These are phyloP conservation scores for Lyophyllum semitale DNA, from an alignment of 768 basidiomycete species.

Conservation along the genomic window DNA sequence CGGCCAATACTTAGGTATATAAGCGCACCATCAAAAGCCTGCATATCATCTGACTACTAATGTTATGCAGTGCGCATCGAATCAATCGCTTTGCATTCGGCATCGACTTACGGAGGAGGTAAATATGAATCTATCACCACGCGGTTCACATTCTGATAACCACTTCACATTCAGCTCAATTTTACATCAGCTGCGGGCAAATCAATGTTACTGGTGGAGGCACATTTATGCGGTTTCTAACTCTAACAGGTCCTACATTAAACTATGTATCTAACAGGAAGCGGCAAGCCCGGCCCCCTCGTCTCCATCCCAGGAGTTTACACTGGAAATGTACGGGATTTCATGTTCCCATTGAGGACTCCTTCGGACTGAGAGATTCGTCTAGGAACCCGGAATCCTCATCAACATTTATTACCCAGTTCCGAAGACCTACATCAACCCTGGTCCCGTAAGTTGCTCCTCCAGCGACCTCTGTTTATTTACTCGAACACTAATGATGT, in stretches of 20 bases:
- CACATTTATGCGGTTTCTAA: not conserved
- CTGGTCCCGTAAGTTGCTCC: slow-evolving; percentile 28
- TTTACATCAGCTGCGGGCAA: slow-evolving; percentile 39
- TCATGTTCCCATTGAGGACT: not conserved
- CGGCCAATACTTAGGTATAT: slow-evolving; percentile 33
- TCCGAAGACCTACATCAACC: slow-evolving; percentile 24
- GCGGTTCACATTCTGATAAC: not conserved
- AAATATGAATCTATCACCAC: slow-evolving; percentile 9
- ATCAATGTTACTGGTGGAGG: slow-evolving; percentile 43
- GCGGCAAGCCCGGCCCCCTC: slow-evolving; percentile 24
- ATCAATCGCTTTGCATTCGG: slow-evolving; percentile 40
- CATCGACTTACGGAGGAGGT: slow-evolving; percentile 36
- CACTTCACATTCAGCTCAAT: slow-evolving; percentile 23
- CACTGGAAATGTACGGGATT: slow-evolving; percentile 21
- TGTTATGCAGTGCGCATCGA: slow-evolving; percentile 32
- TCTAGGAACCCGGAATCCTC: slow-evolving; percentile 22
- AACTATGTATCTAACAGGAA: slow-evolving; percentile 15
- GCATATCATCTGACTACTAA: not conserved
- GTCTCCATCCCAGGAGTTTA: slow-evolving; percentile 31
- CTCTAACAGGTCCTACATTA: not conserved
- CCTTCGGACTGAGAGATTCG: not conserved
- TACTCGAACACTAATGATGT: not conserved
- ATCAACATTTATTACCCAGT: slow-evolving; percentile 28
- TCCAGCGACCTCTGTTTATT: not conserved
- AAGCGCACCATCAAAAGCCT: not conserved